Evolutionary conservation across 257 asterid genomes (phyloP).

Genomic region (Phtheirospermum japonicum): DNA sequence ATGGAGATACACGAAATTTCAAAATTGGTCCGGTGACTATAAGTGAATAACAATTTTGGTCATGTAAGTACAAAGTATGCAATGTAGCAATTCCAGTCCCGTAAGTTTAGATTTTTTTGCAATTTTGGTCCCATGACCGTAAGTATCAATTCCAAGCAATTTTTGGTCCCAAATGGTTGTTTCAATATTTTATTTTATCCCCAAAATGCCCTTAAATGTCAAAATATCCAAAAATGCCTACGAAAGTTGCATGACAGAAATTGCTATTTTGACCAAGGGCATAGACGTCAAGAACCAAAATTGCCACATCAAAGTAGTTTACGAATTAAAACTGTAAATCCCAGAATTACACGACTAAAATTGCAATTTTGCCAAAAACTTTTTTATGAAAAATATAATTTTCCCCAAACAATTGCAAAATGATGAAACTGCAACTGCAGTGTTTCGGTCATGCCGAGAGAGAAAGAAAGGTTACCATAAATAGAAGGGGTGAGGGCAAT

Average conservation of each 20-base stretch:
- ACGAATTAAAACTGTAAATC: neutral
- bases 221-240: neutral
- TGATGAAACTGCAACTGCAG: no score
- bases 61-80: neutral
- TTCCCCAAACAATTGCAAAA: constrained; percentile 2
- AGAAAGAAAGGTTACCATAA: constrained; percentile 48
- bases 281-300: no score
- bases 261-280: no score
- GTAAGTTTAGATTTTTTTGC: neutral
- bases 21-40: no score
- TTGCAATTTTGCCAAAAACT: neutral
- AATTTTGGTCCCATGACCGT: no score
- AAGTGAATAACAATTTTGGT: no score
- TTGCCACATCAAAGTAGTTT: no score
- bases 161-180: no score
- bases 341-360: neutral
- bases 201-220: neutral
- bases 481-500: constrained; percentile 82
- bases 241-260: neutral
- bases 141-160: no score
- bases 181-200: neutral
- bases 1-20: neutral
- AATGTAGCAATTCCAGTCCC: neutral
- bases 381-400: neutral
- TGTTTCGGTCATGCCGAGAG: constrained; percentile 1